Percentiles rank a stretch among this genome's conserved stretches.
phyloP scores from a whole-genome alignment of 2,329 filamentous ascomycete species.

The Chaetothyriales sp. region DNA sequence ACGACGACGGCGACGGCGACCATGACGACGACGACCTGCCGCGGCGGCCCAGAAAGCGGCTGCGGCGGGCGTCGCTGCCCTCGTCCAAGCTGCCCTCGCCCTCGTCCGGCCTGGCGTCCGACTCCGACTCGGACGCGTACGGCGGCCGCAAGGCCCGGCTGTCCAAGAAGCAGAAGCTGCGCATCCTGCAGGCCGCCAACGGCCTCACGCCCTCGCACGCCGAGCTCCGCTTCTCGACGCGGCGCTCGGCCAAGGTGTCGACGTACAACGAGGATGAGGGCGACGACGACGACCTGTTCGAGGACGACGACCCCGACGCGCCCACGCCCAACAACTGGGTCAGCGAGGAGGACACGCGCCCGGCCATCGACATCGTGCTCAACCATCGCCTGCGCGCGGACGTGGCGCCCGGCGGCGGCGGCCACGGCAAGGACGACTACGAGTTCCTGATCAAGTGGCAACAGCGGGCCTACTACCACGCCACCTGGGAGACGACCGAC shows the following conservation, averaged over 20 bases:
- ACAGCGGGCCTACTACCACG: constrained; percentile 84
- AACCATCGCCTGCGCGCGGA: constrained; percentile 69
- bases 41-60: constrained; percentile 35
- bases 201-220: constrained; percentile 52
- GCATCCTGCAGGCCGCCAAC: constrained; percentile 51
- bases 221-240: constrained; percentile 84
- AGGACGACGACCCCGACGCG: constrained; percentile 44
- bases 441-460: constrained; percentile 96
- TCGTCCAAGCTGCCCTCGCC: constrained; percentile 36
- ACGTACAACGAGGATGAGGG: constrained; percentile 55
- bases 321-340: constrained; percentile 58
- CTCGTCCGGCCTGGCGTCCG: constrained; percentile 37
- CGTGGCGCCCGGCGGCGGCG: constrained; percentile 24
- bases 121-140: constrained; percentile 56
- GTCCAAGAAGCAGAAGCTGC: constrained; percentile 63
- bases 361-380: constrained; percentile 81
- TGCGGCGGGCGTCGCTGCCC: constrained; percentile 41
- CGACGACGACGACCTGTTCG: constrained; percentile 44
- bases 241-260: constrained; percentile 56
- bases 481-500: constrained; percentile 80
- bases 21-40: constrained; percentile 62
- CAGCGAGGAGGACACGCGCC: constrained; percentile 59
- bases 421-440: constrained; percentile 55
- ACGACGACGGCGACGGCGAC: constrained; percentile 41
- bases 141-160: constrained; percentile 58